Base-by-base conservation (phyloP, 2,329 filamentous ascomycete species). In the Cercospora sp. region DNA sequence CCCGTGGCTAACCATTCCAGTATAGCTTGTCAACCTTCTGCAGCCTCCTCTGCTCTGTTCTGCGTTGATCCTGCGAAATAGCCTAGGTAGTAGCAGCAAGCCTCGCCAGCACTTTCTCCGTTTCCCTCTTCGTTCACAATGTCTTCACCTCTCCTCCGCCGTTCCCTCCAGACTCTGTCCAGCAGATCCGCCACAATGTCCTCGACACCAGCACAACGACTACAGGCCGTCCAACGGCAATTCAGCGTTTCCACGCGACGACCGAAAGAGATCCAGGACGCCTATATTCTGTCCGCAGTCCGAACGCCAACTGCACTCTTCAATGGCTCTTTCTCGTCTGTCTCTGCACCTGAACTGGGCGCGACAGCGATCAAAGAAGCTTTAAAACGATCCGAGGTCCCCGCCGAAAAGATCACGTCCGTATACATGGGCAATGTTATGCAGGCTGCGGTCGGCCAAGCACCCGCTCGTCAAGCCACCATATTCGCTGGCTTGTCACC, bases 371-470 rank as follows among this genome's bases (percentile, higher is more conserved):
- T 99, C 83, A 95, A 94, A 80, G 91, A 93, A 58, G 95, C 95
- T 30, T 81, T 99, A 64, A 87, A 90, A 74, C 97, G 95, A 81
- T 96, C 94, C 63, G 90, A 89, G 72, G 87, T 98, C 6, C 94
- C 95, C 1, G 80, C 88, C 63, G 88, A 90, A 36, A 91, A 91
- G 78, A 92, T 98, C 76, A 91, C 90, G 71, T 91, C 97, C 81
- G 93, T 98, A 16, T 98, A 98, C 84, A 97, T 98, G 92, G 95
- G 95, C 78, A 97, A 97, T 76, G 95, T 98, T 9, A 86, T 98
- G 48, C 90, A 93, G 79, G 94, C 86, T 55, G 87, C 87, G 18
- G 87, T 95, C 5, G 95, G 95, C 57, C 95, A 99, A 82, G 88
- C 95, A 0, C 95, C 95, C 1, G 94, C 95, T 23, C 89, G 95